Evolutionary conservation across 805 yeast genomes (phyloP), one percentile per base, ranked within the genome.

Genomic region (Candida boidinii): DNA sequence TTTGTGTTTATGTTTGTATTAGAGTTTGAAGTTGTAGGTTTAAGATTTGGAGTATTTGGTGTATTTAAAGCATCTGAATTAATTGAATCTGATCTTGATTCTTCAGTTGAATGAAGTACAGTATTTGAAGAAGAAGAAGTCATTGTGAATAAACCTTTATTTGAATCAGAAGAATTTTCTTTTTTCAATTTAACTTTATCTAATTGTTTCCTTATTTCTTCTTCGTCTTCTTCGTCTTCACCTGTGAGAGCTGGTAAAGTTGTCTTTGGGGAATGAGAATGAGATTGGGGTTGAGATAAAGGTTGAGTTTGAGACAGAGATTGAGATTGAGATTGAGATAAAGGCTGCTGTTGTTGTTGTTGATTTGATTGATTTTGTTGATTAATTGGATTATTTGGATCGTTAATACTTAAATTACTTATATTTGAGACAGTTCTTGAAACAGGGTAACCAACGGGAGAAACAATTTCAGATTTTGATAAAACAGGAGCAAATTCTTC

Each of bases 401-500:
- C 41, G 3, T 41, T 46, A 9, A 56, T 50, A 30, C 56, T 52
- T 17, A 54, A 20, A 5, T 54, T 51, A 30, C 56, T 49, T 8
- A 53, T 43, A 28, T 56, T 52, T 4, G 59, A 52, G 3, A 50
- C 47, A 2, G 58, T 51, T 32, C 59, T 39, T 4, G 60, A 56
- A 13, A 55, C 33, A 2, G 56, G 51, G 29, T 48, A 47, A 22
- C 51, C 48, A 5, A 46, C 32, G 13, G 60, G 60, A 20, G 58
- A 52, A 5, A 54, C 56, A 17, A 55, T 45, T 37, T 59, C 64
- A 3, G 60, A 53, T 35, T 54, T 56, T 1, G 79, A 70, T 1
- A 87, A 70, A 48, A 79, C 82, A 5, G 92, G 92, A 5, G 74
- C 69, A 53, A 79, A 83, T 1, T 79, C 87, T 34, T 57, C 49